Conservation (phyloP, 75 land plant genomes). For the Pinus taeda region DNA sequence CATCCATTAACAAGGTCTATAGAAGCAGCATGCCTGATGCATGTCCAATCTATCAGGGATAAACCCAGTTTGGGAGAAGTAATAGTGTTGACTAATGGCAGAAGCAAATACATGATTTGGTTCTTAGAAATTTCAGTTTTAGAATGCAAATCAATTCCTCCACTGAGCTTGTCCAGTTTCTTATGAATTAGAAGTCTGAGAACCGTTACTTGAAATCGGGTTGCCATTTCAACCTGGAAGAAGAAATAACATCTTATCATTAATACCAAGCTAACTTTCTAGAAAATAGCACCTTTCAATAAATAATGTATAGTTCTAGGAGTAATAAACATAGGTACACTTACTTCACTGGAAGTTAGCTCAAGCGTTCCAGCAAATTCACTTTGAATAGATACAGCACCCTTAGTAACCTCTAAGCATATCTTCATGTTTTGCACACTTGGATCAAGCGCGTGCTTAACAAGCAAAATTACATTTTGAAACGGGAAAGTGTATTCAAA, state of each 20-base stretch:
- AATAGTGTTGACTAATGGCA: slow-evolving; percentile 31
- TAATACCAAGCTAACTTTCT: neutral
- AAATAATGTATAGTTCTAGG: neutral
- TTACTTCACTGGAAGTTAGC: slow-evolving; percentile 24
- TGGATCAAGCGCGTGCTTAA: slow-evolving; percentile 21
- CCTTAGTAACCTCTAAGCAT: slow-evolving; percentile 23
- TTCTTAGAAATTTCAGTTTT: neutral
- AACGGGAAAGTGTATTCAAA: slow-evolving; percentile 13
- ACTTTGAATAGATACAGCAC: slow-evolving; percentile 14
- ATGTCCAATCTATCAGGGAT: slow-evolving; percentile 46
- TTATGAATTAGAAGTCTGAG: slow-evolving; percentile 20
- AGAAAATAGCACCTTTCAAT: neutral
- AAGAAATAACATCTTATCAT: neutral
- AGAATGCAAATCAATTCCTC: neutral
- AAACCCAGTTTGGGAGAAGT: neutral
- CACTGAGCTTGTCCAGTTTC: slow-evolving; percentile 10
- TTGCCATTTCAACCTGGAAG: slow-evolving; percentile 39
- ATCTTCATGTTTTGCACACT: slow-evolving; percentile 10
- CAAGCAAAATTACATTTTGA: slow-evolving; percentile 21
- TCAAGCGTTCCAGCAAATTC: slow-evolving; percentile 24
- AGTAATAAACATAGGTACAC: neutral
- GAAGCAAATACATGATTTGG: slow-evolving; percentile 41
- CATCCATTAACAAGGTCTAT: neutral
- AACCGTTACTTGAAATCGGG: slow-evolving; percentile 41
- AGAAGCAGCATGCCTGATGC: slow-evolving; percentile 19